Evolutionary conservation across 768 basidiomycete species (phyloP).

Genomic region (Leucogyrophana mollusca): DNA sequence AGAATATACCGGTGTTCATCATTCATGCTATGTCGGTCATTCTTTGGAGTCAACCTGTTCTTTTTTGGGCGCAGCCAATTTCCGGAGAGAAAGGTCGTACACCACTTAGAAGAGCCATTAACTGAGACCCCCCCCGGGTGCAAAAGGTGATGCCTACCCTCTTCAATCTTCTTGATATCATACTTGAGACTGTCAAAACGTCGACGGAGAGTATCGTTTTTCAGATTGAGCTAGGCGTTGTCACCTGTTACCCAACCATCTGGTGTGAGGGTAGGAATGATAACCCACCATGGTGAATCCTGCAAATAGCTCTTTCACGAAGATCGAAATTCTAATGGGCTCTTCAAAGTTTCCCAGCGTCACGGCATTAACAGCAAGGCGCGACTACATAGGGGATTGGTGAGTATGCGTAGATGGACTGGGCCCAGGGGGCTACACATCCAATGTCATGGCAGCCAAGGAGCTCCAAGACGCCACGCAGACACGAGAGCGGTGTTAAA

Average conservation of each 20-base stretch:
- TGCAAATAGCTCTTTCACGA: slow-evolving; percentile 80
- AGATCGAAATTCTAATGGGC: slow-evolving; percentile 72
- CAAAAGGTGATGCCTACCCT: slow-evolving; percentile 48
- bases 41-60: not conserved
- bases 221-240: slow-evolving; percentile 66
- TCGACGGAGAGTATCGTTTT: slow-evolving; percentile 73
- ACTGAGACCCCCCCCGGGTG: no score
- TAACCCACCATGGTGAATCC: slow-evolving; percentile 75
- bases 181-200: slow-evolving; percentile 83
- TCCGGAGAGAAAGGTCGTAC: slow-evolving; percentile 80
- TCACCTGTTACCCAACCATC: slow-evolving; percentile 6
- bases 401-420: slow-evolving; percentile 6
- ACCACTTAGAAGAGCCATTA: slow-evolving; percentile 51
- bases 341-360: slow-evolving; percentile 80
- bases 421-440: not conserved
- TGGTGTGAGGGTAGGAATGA: no score
- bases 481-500: no score
- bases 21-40: no score
- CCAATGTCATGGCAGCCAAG: no score
- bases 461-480: no score
- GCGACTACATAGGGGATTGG: slow-evolving; percentile 50
- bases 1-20: no score
- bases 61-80: slow-evolving; percentile 39
- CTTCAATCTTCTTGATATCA: slow-evolving; percentile 86
- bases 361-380: slow-evolving; percentile 79